A percentile compares a stretch with the other conserved stretches of the same genome.
Evolutionary conservation across 106 monocot species (phyloP).

Genomic region (Cymbidium sinense): DNA sequence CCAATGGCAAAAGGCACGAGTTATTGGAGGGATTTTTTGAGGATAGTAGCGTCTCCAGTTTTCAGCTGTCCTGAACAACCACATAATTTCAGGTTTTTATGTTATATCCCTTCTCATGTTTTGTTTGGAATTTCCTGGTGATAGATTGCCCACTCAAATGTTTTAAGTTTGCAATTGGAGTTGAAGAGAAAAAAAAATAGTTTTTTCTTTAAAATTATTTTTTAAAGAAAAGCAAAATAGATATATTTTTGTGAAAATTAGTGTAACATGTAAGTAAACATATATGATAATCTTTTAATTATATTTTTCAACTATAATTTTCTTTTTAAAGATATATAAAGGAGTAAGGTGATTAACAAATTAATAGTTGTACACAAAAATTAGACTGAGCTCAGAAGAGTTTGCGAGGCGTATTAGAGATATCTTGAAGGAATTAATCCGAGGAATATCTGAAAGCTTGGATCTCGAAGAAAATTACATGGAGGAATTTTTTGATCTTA

Average conservation of each 20-base stretch:
- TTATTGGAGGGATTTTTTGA: not conserved
- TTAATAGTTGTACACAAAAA: not conserved
- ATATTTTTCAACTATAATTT: too few relatives aligned
- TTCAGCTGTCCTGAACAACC: not conserved
- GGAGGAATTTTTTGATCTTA: slow-evolving; percentile 24
- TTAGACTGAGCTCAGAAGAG: slow-evolving; percentile 9
- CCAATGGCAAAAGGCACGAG: not conserved
- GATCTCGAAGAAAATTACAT: slow-evolving; percentile 29
- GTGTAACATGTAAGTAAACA: too few relatives aligned
- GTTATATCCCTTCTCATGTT: not conserved
- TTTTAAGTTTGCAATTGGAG: not conserved
- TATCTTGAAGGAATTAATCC: slow-evolving; percentile 23
- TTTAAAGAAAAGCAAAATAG: too few relatives aligned
- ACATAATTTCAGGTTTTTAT: not conserved
- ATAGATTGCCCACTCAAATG: not conserved
- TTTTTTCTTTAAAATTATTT: too few relatives aligned
- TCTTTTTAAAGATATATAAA: too few relatives aligned
- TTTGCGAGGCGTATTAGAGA: slow-evolving; percentile 26
- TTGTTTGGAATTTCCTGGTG: too few relatives aligned
- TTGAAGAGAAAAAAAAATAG: not conserved
- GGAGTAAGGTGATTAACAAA: too few relatives aligned
- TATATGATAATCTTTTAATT: too few relatives aligned
- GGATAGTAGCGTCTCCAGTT: not conserved
- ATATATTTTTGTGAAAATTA: too few relatives aligned
- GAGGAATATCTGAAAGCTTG: slow-evolving; percentile 36